phyloP scores from a whole-genome alignment of 2,329 filamentous ascomycete species.

The Exserohilum rostratum region DNA sequence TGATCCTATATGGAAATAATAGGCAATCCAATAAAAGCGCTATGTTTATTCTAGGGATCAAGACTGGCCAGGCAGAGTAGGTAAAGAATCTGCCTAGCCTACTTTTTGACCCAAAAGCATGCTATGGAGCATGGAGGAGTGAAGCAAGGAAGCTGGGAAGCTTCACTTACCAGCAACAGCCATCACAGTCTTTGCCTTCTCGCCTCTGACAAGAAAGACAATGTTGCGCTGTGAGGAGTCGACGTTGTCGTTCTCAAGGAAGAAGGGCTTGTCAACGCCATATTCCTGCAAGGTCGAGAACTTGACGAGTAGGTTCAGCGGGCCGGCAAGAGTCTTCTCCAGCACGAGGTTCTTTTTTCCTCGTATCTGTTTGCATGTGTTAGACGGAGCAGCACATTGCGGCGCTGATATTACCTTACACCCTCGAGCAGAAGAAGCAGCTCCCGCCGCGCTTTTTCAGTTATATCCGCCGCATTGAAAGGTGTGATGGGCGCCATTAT shows the following conservation, averaged over 20 bases:
- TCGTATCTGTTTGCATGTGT: constrained; percentile 70
- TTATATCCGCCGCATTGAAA: constrained; percentile 78
- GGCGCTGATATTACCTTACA: constrained; percentile 69
- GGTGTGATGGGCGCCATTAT: constrained; percentile 71
- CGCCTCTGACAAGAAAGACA: constrained; percentile 88
- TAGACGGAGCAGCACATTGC: constrained; percentile 38
- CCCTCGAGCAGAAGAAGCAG: constrained; percentile 89
- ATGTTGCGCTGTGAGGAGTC: constrained; percentile 95
- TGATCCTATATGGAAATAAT: constrained; percentile 28
- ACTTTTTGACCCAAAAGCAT: constrained; percentile 60
- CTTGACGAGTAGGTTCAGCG: constrained; percentile 89
- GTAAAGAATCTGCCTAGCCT: constrained; percentile 61
- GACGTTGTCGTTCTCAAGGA: constrained; percentile 93
- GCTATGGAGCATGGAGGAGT: constrained; percentile 2
- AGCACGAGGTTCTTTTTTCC: constrained; percentile 99
- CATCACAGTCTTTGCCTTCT: constrained; percentile 83
- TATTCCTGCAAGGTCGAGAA: constrained; percentile 96
- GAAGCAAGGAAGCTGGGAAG: constrained; percentile 14
- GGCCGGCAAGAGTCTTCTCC: constrained; percentile 86
- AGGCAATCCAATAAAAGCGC: constrained; percentile 36
- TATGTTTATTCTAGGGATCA: constrained; percentile 58
- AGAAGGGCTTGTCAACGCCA: constrained; percentile 96
- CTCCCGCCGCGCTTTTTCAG: constrained; percentile 83
- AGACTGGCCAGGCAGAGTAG: constrained; percentile 64
- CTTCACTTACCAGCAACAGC: constrained; percentile 77